Base-by-base conservation (phyloP, 1,284 basidiomycete species). In the Trametes pubescens region DNA sequence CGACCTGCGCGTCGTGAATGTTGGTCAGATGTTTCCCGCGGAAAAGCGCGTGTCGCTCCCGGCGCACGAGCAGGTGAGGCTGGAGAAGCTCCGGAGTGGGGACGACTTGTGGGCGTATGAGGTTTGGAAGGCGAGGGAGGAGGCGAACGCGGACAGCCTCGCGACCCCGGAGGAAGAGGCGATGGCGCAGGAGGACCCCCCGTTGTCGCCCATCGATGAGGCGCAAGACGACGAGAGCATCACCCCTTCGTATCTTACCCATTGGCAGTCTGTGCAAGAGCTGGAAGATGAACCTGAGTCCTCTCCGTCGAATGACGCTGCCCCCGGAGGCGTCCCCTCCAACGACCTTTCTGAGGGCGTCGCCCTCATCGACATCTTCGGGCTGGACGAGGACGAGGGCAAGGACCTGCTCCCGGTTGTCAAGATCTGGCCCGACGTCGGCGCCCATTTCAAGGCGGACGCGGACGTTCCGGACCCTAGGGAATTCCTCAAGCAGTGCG, bases 1-100 rank as follows among this genome's bases (percentile, higher is more conserved):
- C 13, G 51, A 63, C 6, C n/a, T 66, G 11, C 63, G 63, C 43
- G 29, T 61, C n/a, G 24, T 34, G 38, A 43, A 56, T 38, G 26
- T 51, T 13, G 56, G 51, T 2, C 49, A 26, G 10, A 26, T 34
- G 22, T 47, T 34, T 38, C 2, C 44, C 8, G 35, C 18, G 22
- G 18, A 34, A 13, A 47, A 24, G 21, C 10, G 14, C 29, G 4
- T 32, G 24, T 24, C 44, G 47, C 14, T 58, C 1, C 43, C 51
- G 14, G n/a, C 51, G 6, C 24, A 16, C 29, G 22, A 48, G 37
- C 56, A 49, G 26, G 9, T 18, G 9, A 24, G n/a, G 11, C 51
- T 59, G 32, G 49, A 59, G 35, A 21, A 3, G 8, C 10, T 13
- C 2, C 51, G 51, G 29, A 32, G 29, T 5, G 21, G 4, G 6